Evolutionary conservation across 2,329 filamentous ascomycete species (phyloP), one percentile per base, ranked within the genome.

Genomic region (Paraconiothyrium brasiliense): DNA sequence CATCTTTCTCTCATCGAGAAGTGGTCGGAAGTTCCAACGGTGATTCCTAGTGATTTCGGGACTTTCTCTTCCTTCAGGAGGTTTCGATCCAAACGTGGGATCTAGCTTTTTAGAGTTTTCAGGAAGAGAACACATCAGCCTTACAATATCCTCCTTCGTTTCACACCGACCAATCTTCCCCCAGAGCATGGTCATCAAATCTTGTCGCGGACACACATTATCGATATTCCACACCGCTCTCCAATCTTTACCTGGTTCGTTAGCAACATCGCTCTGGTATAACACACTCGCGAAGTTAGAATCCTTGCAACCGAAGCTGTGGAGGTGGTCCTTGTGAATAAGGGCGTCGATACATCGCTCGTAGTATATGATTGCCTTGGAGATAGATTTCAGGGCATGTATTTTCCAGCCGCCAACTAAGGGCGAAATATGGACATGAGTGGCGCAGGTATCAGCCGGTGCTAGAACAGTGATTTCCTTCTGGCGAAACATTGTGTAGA

Each of bases 1-100:
- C 44, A 47, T 47, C 13, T 9, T 16, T 2, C 30, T 34, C n/a
- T 49, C 30, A 20, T 34, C 27, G 3, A 32, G 27, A n/a, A 49
- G 27, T 2, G 47, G 47, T 13, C 24, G 30, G 27, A 49, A 49
- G 47, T 49, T 49, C 47, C 47, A 49, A 27, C 47, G 47, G n/a
- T 32, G n/a, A 11, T n/a, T 16, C 27, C 30, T 13, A 13, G 4
- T 49, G 13, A 49, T 32, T n/a, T 49, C 47, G 14, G 20, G 5
- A 11, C 3, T 27, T 27, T 48, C 47, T 20, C 47, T 13, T 5
- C 13, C 4, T 32, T 16, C n/a, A 9, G 13, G 11, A 14, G 20
- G 20, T 20, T 20, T 20, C 20, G 20, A 20, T 20, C 5, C 27
- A n/a, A n/a, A 7, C 24, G 9, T 34, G 35, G 3, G 8, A 9